A percentile compares a stretch with the other conserved stretches of the same genome.
Conservation (phyloP, 2,329 filamentous ascomycete species). For the Hymenoscyphus fraxineus region DNA sequence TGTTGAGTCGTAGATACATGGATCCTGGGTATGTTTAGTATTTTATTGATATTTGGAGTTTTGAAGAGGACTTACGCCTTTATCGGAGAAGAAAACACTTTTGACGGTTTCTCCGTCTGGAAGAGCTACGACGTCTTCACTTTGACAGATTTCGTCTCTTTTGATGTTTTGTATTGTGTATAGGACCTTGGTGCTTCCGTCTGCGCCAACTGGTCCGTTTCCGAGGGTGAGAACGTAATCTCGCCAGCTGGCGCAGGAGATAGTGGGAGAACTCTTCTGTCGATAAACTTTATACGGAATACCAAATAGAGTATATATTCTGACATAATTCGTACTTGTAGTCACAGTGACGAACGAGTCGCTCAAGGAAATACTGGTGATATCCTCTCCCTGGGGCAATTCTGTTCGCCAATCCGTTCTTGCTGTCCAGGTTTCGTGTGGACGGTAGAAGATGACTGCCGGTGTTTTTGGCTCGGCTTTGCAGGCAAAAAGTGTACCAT, state of each 20-base stretch:
- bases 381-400: conserved; percentile 80
- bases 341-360: conserved; percentile 88
- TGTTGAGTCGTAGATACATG: conserved; percentile 91
- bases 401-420: conserved; percentile 85
- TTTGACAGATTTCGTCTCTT: conserved; percentile 89
- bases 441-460: conserved; percentile 89
- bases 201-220: conserved; percentile 78
- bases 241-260: conserved; percentile 89
- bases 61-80: conserved; percentile 59
- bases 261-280: conserved; percentile 83
- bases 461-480: conserved; percentile 62
- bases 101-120: conserved; percentile 69
- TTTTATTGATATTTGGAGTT: not conserved
- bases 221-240: conserved; percentile 97
- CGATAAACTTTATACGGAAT: conserved; percentile 85
- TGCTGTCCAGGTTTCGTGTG: conserved; percentile 94
- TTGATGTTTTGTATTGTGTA: conserved; percentile 96
- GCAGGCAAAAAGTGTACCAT: conserved; percentile 81
- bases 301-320: conserved; percentile 89
- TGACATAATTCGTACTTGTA: conserved; percentile 82
- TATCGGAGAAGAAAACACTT: conserved; percentile 87
- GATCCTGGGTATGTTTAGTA: conserved; percentile 56
- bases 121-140: conserved; percentile 85
- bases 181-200: conserved; percentile 72
- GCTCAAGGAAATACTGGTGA: conserved; percentile 85